Conservation (phyloP, 768 basidiomycete species). For the Sistotremastrum niveocremeum region DNA sequence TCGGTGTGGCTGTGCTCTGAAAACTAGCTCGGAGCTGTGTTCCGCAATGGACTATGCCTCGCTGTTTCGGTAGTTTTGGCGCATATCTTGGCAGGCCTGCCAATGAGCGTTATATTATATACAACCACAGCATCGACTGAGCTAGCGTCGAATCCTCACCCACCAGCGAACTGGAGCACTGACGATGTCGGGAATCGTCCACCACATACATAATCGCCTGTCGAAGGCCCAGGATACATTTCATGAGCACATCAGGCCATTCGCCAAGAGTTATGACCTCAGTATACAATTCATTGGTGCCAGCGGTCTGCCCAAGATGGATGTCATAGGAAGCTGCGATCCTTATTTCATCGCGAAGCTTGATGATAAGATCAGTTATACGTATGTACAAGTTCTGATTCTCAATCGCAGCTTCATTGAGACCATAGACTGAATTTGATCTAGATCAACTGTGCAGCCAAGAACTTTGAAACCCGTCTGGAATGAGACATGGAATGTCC, state of each 20-base stretch:
- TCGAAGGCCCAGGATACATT: too few relatives aligned
- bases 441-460: slow-evolving; percentile 50
- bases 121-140: too few relatives aligned
- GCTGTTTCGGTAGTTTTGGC: too few relatives aligned
- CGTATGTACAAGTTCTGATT: slow-evolving; percentile 31
- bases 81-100: too few relatives aligned
- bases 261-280: slow-evolving; percentile 6
- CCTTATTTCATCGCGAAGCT: slow-evolving; percentile 62
- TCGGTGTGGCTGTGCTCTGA: too few relatives aligned
- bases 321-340: slow-evolving; percentile 48
- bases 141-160: too few relatives aligned
- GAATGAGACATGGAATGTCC: slow-evolving; percentile 64
- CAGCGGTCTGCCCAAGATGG: slow-evolving; percentile 54
- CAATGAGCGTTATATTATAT: too few relatives aligned
- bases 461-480: slow-evolving; percentile 51
- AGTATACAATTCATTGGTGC: slow-evolving; percentile 53
- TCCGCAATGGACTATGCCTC: too few relatives aligned
- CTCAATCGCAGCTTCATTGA: not conserved
- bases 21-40: too few relatives aligned
- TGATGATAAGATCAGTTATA: slow-evolving; percentile 45
- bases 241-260: slow-evolving; percentile 1
- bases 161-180: too few relatives aligned
- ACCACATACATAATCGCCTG: too few relatives aligned
- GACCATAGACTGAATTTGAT: not conserved
- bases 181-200: too few relatives aligned